These are phyloP conservation scores for Phascolomyces articulosus DNA, from an alignment of 371 early-diverging fungal species.

Conservation along the genomic window DNA sequence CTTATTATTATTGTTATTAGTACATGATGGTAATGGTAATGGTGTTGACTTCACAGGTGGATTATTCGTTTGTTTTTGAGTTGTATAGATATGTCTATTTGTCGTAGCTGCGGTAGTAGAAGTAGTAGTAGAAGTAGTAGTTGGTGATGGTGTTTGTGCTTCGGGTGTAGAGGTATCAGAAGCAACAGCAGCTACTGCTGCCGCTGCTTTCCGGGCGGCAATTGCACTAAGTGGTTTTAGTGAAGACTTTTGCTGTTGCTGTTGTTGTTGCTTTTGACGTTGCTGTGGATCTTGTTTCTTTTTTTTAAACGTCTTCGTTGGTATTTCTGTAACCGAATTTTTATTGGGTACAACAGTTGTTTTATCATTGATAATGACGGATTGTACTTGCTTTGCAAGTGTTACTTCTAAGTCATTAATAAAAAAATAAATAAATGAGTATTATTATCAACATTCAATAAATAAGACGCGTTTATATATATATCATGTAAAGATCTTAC, in stretches of 20 bases:
- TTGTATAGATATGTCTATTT: too few species aligned
- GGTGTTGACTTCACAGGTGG: too few species aligned
- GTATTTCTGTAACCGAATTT: background rate
- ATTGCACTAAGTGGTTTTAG: constrained; percentile 20
- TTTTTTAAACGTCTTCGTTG: background rate
- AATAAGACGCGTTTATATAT: too few species aligned
- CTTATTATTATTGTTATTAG: too few species aligned
- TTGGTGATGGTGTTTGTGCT: background rate
- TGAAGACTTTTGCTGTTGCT: background rate
- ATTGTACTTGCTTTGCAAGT: background rate
- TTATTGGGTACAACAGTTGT: background rate
- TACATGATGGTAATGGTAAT: too few species aligned
- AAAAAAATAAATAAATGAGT: background rate
- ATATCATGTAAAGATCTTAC: too few species aligned
- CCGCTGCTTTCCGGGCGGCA: constrained; percentile 19
- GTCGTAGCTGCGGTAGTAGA: too few species aligned
- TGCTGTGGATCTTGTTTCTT: too few species aligned
- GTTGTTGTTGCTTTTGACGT: background rate
- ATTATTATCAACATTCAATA: too few species aligned
- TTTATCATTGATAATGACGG: background rate
- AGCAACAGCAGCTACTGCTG: constrained; percentile 3
- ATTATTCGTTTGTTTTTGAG: too few species aligned
- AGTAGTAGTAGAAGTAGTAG: background rate
- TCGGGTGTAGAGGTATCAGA: background rate
- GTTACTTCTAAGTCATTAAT: background rate